Conservation (phyloP, 2,329 filamentous ascomycete genomes). For the Sordariomycetes sp. region DNA sequence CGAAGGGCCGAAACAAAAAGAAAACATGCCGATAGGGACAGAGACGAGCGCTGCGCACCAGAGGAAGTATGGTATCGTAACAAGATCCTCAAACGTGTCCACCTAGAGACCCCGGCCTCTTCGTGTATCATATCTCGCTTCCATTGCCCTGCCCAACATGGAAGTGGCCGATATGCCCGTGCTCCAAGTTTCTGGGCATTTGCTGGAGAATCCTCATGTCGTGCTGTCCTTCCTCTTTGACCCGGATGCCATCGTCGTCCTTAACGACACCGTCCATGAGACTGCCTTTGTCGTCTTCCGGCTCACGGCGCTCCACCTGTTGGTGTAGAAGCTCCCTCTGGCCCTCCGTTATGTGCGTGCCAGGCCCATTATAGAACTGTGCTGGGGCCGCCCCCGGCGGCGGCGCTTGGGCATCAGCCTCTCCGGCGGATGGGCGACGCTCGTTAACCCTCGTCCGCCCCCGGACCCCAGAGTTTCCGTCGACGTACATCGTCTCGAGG, state of each 20-base stretch:
- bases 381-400: not conserved
- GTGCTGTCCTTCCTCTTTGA: not conserved
- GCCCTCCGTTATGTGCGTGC: not conserved
- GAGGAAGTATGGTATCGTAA: not conserved
- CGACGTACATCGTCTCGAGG: constrained; percentile 28
- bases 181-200: not conserved
- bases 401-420: not conserved
- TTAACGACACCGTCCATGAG: not conserved
- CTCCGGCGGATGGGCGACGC: constrained; percentile 7
- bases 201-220: not conserved
- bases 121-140: not conserved
- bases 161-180: not conserved
- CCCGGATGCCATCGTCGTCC: not conserved
- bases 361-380: not conserved
- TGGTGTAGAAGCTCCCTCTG: constrained; percentile 2
- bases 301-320: constrained; percentile 2
- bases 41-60: not conserved
- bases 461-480: constrained; percentile 23
- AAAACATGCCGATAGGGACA: not conserved
- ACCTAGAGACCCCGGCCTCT: not conserved
- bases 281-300: not conserved
- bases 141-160: not conserved
- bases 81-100: not conserved
- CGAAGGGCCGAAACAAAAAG: not conserved
- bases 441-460: constrained; percentile 30